phyloP scores from a whole-genome alignment of 2,329 filamentous ascomycete species.

The Aquanectria penicillioides region DNA sequence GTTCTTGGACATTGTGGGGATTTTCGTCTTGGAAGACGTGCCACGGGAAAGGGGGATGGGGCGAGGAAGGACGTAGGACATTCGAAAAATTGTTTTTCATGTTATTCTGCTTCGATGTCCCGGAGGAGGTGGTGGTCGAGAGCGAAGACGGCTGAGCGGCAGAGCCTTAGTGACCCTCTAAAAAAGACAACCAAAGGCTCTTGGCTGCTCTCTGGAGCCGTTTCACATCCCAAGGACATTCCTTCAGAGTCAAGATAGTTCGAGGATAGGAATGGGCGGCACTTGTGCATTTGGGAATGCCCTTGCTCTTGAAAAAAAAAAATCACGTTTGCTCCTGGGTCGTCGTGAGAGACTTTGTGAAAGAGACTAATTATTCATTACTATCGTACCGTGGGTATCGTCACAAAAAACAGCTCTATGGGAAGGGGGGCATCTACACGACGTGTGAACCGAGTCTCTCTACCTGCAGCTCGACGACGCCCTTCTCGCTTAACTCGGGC shows the following conservation, averaged over 20 bases:
- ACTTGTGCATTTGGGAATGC: constrained; percentile 40
- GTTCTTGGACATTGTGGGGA: constrained; percentile 22
- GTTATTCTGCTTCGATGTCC: neutral
- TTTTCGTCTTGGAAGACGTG: constrained; percentile 7
- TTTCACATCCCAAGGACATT: constrained; percentile 26
- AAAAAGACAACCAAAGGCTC: too few species aligned
- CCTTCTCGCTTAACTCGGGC: constrained; percentile 82
- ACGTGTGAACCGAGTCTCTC: constrained; percentile 66
- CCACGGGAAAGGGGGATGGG: neutral
- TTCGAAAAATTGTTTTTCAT: constrained; percentile 2
- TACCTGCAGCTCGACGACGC: constrained; percentile 76
- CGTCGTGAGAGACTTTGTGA: neutral
- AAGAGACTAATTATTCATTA: constrained; percentile 13
- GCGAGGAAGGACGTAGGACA: too few species aligned
- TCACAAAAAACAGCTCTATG: constrained; percentile 3
- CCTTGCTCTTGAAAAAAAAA: constrained; percentile 32
- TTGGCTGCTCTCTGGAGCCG: neutral
- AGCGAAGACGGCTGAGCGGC: constrained; percentile 11
- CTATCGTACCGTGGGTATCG: constrained; percentile 34
- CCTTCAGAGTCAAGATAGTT: constrained; percentile 34
- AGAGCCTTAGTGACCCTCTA: too few species aligned
- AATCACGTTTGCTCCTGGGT: neutral
- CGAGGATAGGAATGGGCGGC: constrained; percentile 38
- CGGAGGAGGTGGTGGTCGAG: constrained; percentile 1
- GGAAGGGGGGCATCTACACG: neutral